A percentile compares a stretch with the other conserved stretches of the same genome.
Conservation (phyloP, 2,329 filamentous ascomycete genomes). For the Scedosporium aurantiacum region DNA sequence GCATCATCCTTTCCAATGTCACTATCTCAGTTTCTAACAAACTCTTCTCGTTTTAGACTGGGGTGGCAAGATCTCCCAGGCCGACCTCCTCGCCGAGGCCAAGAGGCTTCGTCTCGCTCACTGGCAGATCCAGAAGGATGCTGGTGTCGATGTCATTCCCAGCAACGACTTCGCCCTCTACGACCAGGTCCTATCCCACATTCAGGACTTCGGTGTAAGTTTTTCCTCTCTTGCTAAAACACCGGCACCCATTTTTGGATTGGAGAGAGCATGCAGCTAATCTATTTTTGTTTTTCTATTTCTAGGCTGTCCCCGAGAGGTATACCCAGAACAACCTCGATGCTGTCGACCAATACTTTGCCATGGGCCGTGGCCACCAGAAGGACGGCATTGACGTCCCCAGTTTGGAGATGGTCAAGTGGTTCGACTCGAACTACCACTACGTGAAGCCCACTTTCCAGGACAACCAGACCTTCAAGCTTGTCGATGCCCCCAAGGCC, state of each 20-base stretch:
- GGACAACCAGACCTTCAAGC: constrained; percentile 93
- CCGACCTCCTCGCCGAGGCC: constrained; percentile 83
- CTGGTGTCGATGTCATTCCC: constrained; percentile 93
- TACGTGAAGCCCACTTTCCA: constrained; percentile 99
- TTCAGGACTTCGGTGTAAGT: constrained; percentile 90
- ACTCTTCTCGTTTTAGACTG: constrained; percentile 46
- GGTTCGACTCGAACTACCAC: constrained; percentile 99
- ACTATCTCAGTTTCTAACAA: background rate
- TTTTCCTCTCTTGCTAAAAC: background rate
- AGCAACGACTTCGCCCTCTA: constrained; percentile 99
- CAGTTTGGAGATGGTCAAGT: constrained; percentile 98
- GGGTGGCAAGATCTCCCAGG: constrained; percentile 86
- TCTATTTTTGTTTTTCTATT: constrained; percentile 3
- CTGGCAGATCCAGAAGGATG: constrained; percentile 99
- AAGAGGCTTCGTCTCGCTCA: constrained; percentile 94
- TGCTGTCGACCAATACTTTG: constrained; percentile 93
- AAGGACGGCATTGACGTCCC: constrained; percentile 90
- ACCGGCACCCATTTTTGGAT: background rate
- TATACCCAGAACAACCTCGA: constrained; percentile 86
- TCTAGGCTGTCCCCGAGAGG: constrained; percentile 75
- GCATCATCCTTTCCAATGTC: background rate
- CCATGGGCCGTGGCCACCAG: constrained; percentile 98
- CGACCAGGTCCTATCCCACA: constrained; percentile 95
- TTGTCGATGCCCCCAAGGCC: constrained; percentile 79
- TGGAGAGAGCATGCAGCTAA: constrained; percentile 5